Evolutionary conservation across 1,284 basidiomycete genomes (phyloP).

Genomic region (Rhizoctonia solani): DNA sequence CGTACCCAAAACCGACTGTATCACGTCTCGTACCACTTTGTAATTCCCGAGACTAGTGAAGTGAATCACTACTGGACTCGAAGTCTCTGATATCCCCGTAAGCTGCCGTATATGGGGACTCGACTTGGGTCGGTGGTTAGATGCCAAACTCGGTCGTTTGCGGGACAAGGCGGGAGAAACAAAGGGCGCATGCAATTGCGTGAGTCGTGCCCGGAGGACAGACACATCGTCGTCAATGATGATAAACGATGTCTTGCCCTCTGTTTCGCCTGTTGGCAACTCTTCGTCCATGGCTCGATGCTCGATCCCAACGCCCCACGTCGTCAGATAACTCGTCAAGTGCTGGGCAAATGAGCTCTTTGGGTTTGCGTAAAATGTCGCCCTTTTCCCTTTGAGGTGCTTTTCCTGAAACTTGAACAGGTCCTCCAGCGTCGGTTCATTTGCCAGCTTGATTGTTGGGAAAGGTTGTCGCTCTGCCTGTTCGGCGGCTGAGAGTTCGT

Average conservation of each 20-base stretch:
- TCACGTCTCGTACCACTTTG: constrained; percentile 82
- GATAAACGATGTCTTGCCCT: constrained; percentile 58
- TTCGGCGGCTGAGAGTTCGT: constrained; percentile 50
- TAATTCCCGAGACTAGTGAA: constrained; percentile 90
- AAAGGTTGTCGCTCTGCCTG: constrained; percentile 46
- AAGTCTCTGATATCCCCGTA: constrained; percentile 36
- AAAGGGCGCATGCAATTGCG: constrained; percentile 52
- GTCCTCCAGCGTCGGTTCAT: constrained; percentile 77
- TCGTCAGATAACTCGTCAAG: constrained; percentile 86
- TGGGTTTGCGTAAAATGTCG: constrained; percentile 78
- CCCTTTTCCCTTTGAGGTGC: constrained; percentile 74
- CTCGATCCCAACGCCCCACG: constrained; percentile 91
- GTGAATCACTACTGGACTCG: constrained; percentile 72
- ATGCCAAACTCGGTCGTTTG: constrained; percentile 75
- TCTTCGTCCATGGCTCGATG: constrained; percentile 48
- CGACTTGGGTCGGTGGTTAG: constrained; percentile 72
- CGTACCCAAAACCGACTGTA: constrained; percentile 58
- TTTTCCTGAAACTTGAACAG: constrained; percentile 77
- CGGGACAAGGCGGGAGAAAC: constrained; percentile 50
- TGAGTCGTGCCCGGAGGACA: constrained; percentile 71
- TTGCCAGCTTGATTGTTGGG: constrained; percentile 54
- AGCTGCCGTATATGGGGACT: constrained; percentile 50
- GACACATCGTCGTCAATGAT: constrained; percentile 88
- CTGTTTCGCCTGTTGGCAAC: constrained; percentile 29
- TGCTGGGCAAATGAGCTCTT: constrained; percentile 87